Percentiles rank a stretch among this genome's conserved stretches.
Conservation (phyloP, 768 basidiomycete species). For the Saitozyma sp. region DNA sequence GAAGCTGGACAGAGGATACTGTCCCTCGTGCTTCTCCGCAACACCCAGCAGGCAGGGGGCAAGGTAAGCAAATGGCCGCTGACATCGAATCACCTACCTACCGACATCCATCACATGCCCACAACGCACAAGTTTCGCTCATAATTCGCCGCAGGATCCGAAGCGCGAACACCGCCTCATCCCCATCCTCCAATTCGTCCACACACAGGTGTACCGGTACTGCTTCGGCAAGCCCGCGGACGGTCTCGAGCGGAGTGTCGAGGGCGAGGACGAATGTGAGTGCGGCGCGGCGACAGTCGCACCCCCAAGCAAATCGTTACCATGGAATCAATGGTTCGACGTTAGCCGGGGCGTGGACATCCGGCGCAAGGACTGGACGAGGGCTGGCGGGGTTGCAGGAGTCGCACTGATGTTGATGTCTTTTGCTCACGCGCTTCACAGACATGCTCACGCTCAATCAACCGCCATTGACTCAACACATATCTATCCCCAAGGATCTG, state of each 20-base stretch:
- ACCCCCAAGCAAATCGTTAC: not conserved
- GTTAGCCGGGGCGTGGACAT: no score
- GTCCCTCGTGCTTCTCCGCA: constrained; percentile 47
- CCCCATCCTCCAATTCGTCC: constrained; percentile 87
- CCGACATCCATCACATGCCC: no score
- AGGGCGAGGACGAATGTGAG: constrained; percentile 93
- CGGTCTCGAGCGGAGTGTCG: constrained; percentile 91
- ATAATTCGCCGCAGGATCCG: constrained; percentile 66
- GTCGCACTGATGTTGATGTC: no score
- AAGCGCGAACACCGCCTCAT: constrained; percentile 89
- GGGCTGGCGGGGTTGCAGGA: no score
- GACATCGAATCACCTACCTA: no score
- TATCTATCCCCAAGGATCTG: constrained; percentile 93
- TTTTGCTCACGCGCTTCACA: constrained; percentile 43
- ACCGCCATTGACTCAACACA: constrained; percentile 83
- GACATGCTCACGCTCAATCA: constrained; percentile 99
- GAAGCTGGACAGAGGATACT: constrained; percentile 83
- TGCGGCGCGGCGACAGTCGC: constrained; percentile 10
- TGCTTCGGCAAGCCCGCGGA: constrained; percentile 93
- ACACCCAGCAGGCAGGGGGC: constrained; percentile 39
- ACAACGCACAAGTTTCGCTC: not conserved
- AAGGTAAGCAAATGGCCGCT: constrained; percentile 35
- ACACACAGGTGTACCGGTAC: constrained; percentile 91
- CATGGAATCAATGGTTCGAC: not conserved
- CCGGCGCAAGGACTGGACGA: no score